Conservation (phyloP, 2,329 filamentous ascomycete species). For the Dactylellina haptotyla region DNA sequence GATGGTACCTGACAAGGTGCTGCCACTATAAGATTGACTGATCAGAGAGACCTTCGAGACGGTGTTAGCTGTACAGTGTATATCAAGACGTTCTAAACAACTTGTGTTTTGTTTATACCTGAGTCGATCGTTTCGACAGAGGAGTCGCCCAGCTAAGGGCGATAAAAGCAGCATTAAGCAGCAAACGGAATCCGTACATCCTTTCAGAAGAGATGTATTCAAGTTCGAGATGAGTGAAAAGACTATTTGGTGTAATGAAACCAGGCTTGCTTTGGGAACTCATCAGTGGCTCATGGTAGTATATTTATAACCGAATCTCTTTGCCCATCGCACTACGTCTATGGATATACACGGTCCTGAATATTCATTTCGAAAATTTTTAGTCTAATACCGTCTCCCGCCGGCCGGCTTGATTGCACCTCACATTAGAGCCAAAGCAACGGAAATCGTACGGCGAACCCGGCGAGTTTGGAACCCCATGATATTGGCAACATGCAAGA, state of each 20-base stretch:
- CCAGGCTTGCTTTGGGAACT: background rate
- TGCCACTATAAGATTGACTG: slow-evolving; percentile 33
- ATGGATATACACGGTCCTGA: background rate
- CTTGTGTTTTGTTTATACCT: slow-evolving; percentile 11
- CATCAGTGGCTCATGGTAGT: background rate
- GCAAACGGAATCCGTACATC: slow-evolving; percentile 17
- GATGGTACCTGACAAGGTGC: slow-evolving; percentile 35
- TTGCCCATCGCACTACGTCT: background rate
- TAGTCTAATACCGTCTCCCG: background rate
- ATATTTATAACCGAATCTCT: background rate
- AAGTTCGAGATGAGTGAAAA: background rate
- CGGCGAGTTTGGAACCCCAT: slow-evolving; percentile 1
- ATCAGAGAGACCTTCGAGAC: slow-evolving; percentile 35
- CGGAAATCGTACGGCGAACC: slow-evolving; percentile 22
- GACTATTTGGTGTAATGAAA: background rate
- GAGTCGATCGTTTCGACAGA: slow-evolving; percentile 34
- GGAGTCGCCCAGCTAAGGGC: slow-evolving; percentile 36
- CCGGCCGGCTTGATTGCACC: slow-evolving; percentile 22
- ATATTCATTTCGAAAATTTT: background rate
- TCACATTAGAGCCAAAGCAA: slow-evolving; percentile 9
- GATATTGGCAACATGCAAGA: background rate
- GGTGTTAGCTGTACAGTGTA: background rate
- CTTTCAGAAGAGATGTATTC: background rate
- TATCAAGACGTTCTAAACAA: background rate
- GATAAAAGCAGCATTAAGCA: slow-evolving; percentile 30